Percentiles rank a stretch among this genome's conserved stretches.
Conservation (phyloP, 441 rosid genomes). For the Manihot esculenta region DNA sequence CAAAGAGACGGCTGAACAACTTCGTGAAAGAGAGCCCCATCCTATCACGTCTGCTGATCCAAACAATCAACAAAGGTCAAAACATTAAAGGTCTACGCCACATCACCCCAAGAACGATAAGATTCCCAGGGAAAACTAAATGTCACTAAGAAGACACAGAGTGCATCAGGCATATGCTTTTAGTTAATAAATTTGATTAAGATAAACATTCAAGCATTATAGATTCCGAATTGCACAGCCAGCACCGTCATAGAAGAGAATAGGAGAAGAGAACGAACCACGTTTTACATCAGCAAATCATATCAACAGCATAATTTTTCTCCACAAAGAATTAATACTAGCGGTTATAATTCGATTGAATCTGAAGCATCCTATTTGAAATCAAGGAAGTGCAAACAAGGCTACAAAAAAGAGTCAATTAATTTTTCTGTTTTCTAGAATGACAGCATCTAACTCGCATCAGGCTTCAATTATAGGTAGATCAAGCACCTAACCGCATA, state of each 20-base stretch:
- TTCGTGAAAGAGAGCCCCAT: slow-evolving; percentile 88
- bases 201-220: too few species aligned
- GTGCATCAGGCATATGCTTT: background rate
- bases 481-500: slow-evolving; percentile 15
- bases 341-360: background rate
- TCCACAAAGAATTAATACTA: background rate
- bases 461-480: slow-evolving; percentile 5
- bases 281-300: too few species aligned
- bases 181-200: too few species aligned
- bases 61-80: slow-evolving; percentile 8
- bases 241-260: too few species aligned
- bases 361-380: background rate
- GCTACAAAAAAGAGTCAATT: background rate
- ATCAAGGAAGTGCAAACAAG: background rate
- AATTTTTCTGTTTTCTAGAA: background rate
- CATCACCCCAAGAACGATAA: background rate
- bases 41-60: slow-evolving; percentile 27
- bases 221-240: too few species aligned
- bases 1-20: slow-evolving; percentile 56
- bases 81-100: background rate
- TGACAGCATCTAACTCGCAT: background rate
- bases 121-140: background rate
- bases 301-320: too few species aligned
- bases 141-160: background rate
- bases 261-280: too few species aligned